Evolutionary conservation across 805 yeast genomes (phyloP), one percentile per base, ranked within the genome.

Genomic region (Candida bentonensis): DNA sequence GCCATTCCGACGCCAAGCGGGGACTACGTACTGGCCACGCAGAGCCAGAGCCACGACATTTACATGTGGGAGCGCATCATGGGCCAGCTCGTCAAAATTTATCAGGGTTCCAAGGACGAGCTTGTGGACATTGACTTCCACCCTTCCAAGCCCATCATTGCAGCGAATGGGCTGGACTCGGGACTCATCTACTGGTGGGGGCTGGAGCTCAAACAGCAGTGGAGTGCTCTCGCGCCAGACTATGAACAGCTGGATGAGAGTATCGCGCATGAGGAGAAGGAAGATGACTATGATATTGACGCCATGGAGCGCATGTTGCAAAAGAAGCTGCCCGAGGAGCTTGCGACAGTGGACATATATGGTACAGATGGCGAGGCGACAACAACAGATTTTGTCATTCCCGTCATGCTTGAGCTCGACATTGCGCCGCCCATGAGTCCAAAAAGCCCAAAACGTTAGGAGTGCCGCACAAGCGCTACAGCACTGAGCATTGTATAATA

Each of bases 151-250:
- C 85, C 95, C 60, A 66, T 74, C 48, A 76, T 89, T 26, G 82
- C 81, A 7, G 82, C 94, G 15, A 82, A 84, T 23, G 96, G 96
- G 0, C 64, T 84, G 44, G 97, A 88, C 55, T 51, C 83, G 25
- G 96, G 96, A 1, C 68, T 76, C 30, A 72, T 88, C 1, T 87
- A 83, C 56, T 58, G 82, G 34, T 89, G 96, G 96, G 74, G 81
- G 42, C 72, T 84, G 7, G 73, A 74, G 33, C 75, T 83, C 20
- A 94, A 95, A 0, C 96, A 87, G 54, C 82, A 84, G 62, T 88
- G 97, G 97, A 82, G 94, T 60, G 94, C 96, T 1, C 66, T 88
- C 53, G 96, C 96, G 0, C 96, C 96, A 0, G 97, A 89, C 60
- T 88, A 89, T 58, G 94, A 82, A 41, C 96, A 88, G 60, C 79